Conservation (phyloP, 106 monocot genomes). For the Acorus gramineus region DNA sequence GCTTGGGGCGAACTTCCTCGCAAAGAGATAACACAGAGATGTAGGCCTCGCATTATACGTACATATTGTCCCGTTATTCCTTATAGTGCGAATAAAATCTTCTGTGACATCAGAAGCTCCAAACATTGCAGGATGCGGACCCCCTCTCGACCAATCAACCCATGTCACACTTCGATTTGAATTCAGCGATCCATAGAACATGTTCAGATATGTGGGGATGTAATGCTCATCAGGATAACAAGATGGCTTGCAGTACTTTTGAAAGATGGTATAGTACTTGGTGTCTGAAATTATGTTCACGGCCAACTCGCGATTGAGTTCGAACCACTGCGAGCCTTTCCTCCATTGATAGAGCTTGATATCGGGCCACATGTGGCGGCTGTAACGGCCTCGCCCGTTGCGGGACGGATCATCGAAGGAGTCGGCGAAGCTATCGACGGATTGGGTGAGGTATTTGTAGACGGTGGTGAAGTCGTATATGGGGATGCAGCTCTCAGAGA, state of each 20-base stretch:
- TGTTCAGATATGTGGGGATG: slow-evolving; percentile 30
- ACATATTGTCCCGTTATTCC: slow-evolving; percentile 22
- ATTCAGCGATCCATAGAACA: slow-evolving; percentile 1
- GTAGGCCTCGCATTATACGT: slow-evolving; percentile 26
- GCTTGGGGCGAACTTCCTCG: slow-evolving; percentile 33
- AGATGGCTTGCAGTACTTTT: slow-evolving; percentile 25
- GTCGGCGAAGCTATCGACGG: slow-evolving; percentile 23
- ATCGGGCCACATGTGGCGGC: slow-evolving; percentile 23
- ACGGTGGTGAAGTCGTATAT: no score
- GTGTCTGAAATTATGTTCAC: slow-evolving; percentile 17
- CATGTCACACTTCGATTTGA: slow-evolving; percentile 34
- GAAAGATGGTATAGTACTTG: slow-evolving; percentile 27
- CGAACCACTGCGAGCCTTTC: slow-evolving; percentile 45
- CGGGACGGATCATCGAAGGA: slow-evolving; percentile 8
- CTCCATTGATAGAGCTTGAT: slow-evolving; percentile 28
- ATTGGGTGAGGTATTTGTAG: background rate
- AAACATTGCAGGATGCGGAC: slow-evolving; percentile 29
- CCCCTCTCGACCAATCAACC: slow-evolving; percentile 37
- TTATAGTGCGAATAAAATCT: slow-evolving; percentile 24
- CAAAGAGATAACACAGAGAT: slow-evolving; percentile 30
- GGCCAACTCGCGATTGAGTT: slow-evolving; percentile 26
- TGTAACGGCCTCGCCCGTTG: slow-evolving; percentile 19
- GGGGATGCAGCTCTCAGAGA: no score
- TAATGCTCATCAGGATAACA: slow-evolving; percentile 51
- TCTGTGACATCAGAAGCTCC: slow-evolving; percentile 8